Base-by-base conservation (phyloP, 176 grass and related monocot genomes). In the Themeda triandra region DNA sequence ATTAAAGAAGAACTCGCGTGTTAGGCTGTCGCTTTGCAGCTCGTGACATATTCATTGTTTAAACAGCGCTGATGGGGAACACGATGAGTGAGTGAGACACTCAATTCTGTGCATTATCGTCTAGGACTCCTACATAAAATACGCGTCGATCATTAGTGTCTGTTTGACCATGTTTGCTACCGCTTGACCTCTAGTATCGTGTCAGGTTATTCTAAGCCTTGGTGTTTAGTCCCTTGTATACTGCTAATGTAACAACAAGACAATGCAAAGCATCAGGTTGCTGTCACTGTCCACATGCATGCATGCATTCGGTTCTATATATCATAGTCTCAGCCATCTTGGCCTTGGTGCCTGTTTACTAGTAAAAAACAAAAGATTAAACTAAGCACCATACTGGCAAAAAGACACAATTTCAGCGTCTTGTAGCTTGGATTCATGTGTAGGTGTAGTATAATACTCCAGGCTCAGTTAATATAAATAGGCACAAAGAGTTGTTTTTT, bases 21-120 rank as follows among this genome's bases (percentile, higher is more conserved):
- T 69, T 84, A 63, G 69, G 39, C 69, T 80, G 85, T 90, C 89
- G 62, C 80, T 84, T 80, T 84, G 89, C 49, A 69, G 75, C 69
- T 76, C 84, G 84, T 84, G 80, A 87, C 48, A 35, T 75, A 80
- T 60, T 25, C 65, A 60, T 60, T 60, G 3, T 75, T 25, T 70
- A 87, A 79, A 80, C 62, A 28, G 25, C 9, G 23, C 74, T 48
- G 37, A 62, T 14, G 67, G 66, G 84, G 71, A 82, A 86, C 88
- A 75, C 80, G 75, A 83, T 39, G 37, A 39, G 33, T 66, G 75
- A 75, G 79, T 19, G 84, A 25, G 84, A 51, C 74, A 8, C 36
- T 11, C 80, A 74, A 24, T 83, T 79, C 30, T n/a, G 54, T 24
- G 23, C 25, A 14, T 6, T 27, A 63, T 13, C 24, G n/a, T 63